These are phyloP conservation scores for Lentinula sp. DNA, from an alignment of 768 basidiomycete species.

Conservation along the genomic window DNA sequence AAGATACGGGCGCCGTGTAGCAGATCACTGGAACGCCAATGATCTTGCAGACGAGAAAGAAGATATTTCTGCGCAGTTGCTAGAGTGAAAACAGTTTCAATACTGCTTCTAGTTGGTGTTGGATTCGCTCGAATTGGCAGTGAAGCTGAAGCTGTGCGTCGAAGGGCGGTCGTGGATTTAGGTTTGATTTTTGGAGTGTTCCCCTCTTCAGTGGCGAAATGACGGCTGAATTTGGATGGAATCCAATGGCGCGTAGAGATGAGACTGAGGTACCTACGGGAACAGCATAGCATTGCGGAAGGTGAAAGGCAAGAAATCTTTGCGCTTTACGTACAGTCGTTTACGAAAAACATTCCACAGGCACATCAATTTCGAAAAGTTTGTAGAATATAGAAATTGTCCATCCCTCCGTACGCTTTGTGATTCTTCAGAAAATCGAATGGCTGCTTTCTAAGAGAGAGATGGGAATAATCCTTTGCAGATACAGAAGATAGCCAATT, in stretches of 20 bases:
- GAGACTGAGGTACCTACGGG: neutral
- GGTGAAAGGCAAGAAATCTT: neutral
- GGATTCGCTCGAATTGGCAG: conserved; percentile 82
- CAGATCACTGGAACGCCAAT: conserved; percentile 39
- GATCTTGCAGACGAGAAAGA: conserved; percentile 52
- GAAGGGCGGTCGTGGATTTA: conserved; percentile 74
- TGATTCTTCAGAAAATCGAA: too few relatives aligned
- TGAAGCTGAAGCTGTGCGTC: conserved; percentile 81
- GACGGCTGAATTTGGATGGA: neutral
- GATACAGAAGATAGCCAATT: too few relatives aligned
- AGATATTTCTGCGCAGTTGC: conserved; percentile 84
- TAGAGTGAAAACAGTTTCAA: conserved; percentile 75
- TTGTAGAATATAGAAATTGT: too few relatives aligned
- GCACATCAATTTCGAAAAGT: too few relatives aligned
- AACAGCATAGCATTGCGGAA: neutral
- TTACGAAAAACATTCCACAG: too few relatives aligned
- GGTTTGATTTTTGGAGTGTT: conserved; percentile 38
- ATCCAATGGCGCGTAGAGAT: neutral
- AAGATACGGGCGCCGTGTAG: conserved; percentile 43
- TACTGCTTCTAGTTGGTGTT: conserved; percentile 77
- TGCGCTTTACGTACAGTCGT: neutral
- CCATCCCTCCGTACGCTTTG: too few relatives aligned
- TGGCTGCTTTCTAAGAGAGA: too few relatives aligned
- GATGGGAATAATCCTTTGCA: too few relatives aligned
- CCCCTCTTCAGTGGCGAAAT: neutral